Base-by-base conservation (phyloP, 306 rosid species). In the Rosa chinensis region DNA sequence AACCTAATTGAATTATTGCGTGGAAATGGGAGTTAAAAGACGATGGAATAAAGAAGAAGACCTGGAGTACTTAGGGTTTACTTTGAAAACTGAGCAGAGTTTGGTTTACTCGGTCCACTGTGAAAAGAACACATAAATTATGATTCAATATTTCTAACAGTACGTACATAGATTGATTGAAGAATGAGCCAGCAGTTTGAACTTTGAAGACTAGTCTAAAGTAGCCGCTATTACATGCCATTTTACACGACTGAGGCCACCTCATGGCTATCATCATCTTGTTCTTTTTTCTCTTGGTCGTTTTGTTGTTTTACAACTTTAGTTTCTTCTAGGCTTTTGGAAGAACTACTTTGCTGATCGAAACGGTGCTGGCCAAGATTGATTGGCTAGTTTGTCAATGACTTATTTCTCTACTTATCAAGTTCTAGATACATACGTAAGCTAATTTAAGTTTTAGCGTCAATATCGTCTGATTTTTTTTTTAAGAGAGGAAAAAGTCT, bases 201-300 rank as follows among this genome's bases (percentile, higher is more conserved):
- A 32, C 37, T 32, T 68, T 23, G 67, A 11, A 14, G 58, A 59
- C 25, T 3, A 5, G 47, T 76, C 77, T 48, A 70, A 70, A 81
- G 59, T 18, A 39, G 77, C 72, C 35, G 55, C 21, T 10, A 45
- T 44, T 75, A 63, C 79, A 42, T 66, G 59, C 32, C 83, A 55
- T 25, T 1, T 28, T 8, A 7, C 23, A 49, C 9, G 61, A 28
- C 61, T 28, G 8, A 32, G 6, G 4, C 9, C 69, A 63, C 43
- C 42, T 63, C 69, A 32, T 63, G 69, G 21, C 69, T 63, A 13
- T 2, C 68, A 13, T 63, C 40, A 32, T 63, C 7, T 63, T 32
- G 4, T 21, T 58, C 35, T 14, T 14, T 25, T 63, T 63, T 6
- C 10, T 32, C 5, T 63, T 32, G 43, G n/a, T 63, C 43, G 1